Evolutionary conservation across 768 basidiomycete species (phyloP).

Genomic region (Leccinum olivaceopallidum): DNA sequence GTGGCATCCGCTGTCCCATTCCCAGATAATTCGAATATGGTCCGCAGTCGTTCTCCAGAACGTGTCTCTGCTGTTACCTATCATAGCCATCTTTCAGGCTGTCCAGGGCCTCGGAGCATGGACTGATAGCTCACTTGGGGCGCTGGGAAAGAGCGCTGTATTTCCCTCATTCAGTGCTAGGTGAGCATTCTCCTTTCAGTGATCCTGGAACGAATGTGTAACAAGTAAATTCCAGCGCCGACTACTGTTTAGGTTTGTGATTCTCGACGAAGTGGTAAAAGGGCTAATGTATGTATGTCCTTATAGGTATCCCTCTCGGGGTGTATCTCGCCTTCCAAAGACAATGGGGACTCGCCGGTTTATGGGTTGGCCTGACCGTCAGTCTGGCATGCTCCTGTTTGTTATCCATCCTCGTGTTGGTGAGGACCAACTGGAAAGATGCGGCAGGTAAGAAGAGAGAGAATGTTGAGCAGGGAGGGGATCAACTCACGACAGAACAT

Average conservation of each 20-base stretch:
- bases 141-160: constrained; percentile 21
- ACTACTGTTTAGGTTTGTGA: constrained; percentile 34
- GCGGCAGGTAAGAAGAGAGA: not conserved
- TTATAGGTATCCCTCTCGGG: constrained; percentile 36
- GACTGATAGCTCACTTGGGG: constrained; percentile 19
- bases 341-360: constrained; percentile 26
- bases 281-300: not conserved
- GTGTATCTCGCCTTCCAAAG: constrained; percentile 21
- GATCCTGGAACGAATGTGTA: not conserved
- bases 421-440: constrained; percentile 20
- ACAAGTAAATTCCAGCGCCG: constrained; percentile 14
- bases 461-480: not conserved
- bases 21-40: not conserved
- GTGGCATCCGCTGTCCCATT: not conserved
- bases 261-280: not conserved
- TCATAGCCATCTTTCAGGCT: constrained; percentile 29
- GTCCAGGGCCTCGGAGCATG: constrained; percentile 24
- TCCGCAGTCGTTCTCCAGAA: constrained; percentile 39
- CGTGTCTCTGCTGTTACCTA: constrained; percentile 57
- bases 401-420: constrained; percentile 21
- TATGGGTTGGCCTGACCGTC: constrained; percentile 25
- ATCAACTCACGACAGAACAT: not conserved
- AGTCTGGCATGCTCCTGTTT: constrained; percentile 24
- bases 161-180: constrained; percentile 26
- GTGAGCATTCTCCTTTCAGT: constrained; percentile 6